Evolutionary conservation across 257 asterid species (phyloP).

Genomic region (Solanum neorickii): DNA sequence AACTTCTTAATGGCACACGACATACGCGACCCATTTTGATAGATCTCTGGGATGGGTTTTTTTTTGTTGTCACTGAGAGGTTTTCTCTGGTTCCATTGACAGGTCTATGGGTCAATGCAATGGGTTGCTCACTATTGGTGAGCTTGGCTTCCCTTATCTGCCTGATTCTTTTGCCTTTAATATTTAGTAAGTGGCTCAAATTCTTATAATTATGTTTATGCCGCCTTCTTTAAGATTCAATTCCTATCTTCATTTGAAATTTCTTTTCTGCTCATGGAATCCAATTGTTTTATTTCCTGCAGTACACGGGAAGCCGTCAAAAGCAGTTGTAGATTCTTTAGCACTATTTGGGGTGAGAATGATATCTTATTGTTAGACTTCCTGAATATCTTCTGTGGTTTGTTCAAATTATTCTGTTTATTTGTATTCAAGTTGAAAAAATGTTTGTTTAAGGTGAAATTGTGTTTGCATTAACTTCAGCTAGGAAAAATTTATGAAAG

Average conservation of each 20-base stretch:
- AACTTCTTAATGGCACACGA: not conserved
- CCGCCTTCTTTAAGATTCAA: not conserved
- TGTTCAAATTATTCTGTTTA: not conserved
- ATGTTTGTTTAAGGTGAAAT: not conserved
- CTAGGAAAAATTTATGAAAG: not conserved
- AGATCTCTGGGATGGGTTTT: not conserved
- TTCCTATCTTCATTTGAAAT: not conserved
- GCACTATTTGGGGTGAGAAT: constrained; percentile 89
- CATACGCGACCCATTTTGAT: not conserved
- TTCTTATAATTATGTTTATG: not conserved
- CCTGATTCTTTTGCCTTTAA: constrained; percentile 77
- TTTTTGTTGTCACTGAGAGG: not conserved
- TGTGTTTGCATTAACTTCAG: not conserved
- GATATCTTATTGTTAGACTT: not conserved
- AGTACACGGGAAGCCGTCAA: constrained; percentile 92
- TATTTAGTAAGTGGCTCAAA: constrained; percentile 56
- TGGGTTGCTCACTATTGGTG: constrained; percentile 95
- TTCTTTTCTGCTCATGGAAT: constrained; percentile 3
- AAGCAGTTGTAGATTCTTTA: constrained; percentile 69
- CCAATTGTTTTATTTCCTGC: constrained; percentile 20
- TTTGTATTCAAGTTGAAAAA: not conserved
- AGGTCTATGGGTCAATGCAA: constrained; percentile 91
- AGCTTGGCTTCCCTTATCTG: constrained; percentile 98
- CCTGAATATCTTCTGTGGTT: not conserved
- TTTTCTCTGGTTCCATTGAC: constrained; percentile 10